Base-by-base conservation (phyloP, 2,329 filamentous ascomycete genomes). In the Tolypocladium nubicola region DNA sequence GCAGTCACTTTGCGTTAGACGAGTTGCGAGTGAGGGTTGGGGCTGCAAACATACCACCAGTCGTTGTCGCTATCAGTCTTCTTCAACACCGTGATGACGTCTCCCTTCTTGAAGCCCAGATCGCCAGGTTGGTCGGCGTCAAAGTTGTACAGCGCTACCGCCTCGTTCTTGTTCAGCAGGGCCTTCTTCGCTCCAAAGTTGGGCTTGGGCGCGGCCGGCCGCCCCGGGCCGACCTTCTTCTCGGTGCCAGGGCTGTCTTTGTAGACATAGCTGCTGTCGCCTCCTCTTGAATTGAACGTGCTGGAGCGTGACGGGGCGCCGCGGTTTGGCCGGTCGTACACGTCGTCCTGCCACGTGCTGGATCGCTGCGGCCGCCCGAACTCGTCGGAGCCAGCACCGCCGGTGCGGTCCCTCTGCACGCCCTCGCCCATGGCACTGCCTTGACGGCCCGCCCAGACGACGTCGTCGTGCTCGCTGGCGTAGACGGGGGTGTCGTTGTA, bases 401-500 rank as follows among this genome's bases (percentile, higher is more conserved):
- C 69, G 30, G 65, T 69, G 61, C 66, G 65, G 54, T 66, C 64
- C 43, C 67, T 67, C 43, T 63, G 61, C 73, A 76, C 67, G 47
- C 85, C 85, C 69, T 91, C 87, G 41, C 88, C 87, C 66, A 83
- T 86, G 5, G 85, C 88, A 30, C 79, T 81, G 47, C 89, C 89
- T 54, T 80, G 81, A 59, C 84, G 80, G 47, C 88, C 88, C 68
- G 92, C 87, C 90, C 90, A 96, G 8, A 91, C 85, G 10, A 90
- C 85, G 64, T 92, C 85, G 64, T 96, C 91, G 67, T 90, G 88
- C 43, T 79, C 75, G 60, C 93, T 85, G 65, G 93, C 90, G 72
- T 97, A 97, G 30, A 95, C 83, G 14, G 94, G 93, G 23, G 88
- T 83, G 67, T 97, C 92, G 73, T 97, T 97, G 79, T 97, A 97